Evolutionary conservation across 805 yeast genomes (phyloP), one percentile per base, ranked within the genome.

Genomic region (Wickerhamomyces subpelliculosus): DNA sequence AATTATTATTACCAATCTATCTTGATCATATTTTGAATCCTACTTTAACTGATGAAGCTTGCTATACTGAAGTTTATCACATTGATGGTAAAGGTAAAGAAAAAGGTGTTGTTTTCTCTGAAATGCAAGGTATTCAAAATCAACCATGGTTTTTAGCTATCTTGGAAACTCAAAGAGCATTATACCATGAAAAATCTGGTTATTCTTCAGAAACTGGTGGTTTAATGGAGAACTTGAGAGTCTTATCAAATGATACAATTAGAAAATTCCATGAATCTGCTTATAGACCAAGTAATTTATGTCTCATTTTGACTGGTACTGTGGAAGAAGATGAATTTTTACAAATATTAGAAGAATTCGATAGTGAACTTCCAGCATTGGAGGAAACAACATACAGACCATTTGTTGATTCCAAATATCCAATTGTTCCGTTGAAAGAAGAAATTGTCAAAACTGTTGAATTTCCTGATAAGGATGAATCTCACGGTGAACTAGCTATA

Each of bases 171-270:
- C 84, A 79, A 52, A 71, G 79, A 51, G 52, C 72, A 0, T 50
- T 84, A 49, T 83, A 72, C 44, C 60, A 65, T 14, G 55, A 66
- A 11, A 66, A 68, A 1, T 82, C 90, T 18, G 97, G 96, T 3
- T 93, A 90, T 57, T 75, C 88, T 10, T 79, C 93, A 8, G 97
- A 93, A 56, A 90, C 97, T 8, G 98, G 98, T 37, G 98, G 98
- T 0, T 62, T 87, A 34, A 76, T 87, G 60, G 69, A 72, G 22
- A 86, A 87, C 41, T 70, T 93, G 47, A 75, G 97, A 43, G 69
- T 68, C 3, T 67, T 93, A 49, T 73, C 84, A 2, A 81, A 78
- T 47, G 83, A 80, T 1, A 79, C 80, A 32, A 90, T 93, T 47
- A 72, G 81, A 47, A 62, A 77, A 18, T 93, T 86, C 54, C 97